Percentiles rank a stretch among this genome's conserved stretches.
Evolutionary conservation across 2,329 filamentous ascomycete genomes (phyloP).

Genomic region (Epichloe baconii): DNA sequence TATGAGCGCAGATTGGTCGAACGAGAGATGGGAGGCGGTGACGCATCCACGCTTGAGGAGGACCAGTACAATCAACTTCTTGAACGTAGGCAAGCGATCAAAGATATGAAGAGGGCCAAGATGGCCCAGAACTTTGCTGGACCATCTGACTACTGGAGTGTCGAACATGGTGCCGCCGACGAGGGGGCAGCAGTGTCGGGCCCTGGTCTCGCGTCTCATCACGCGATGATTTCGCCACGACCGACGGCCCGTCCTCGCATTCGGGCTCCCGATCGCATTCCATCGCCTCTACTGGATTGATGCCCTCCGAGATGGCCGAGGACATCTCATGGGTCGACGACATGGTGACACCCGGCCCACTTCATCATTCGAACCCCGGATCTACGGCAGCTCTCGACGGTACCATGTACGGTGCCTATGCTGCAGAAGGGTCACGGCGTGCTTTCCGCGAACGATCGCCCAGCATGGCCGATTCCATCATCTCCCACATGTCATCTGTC

Average conservation of each 20-base stretch:
- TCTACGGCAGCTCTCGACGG: slow-evolving; percentile 54
- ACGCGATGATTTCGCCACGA: slow-evolving; percentile 24
- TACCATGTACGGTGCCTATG: slow-evolving; percentile 63
- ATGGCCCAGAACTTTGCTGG: slow-evolving; percentile 36
- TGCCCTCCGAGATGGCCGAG: slow-evolving; percentile 22
- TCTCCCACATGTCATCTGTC: slow-evolving; percentile 55
- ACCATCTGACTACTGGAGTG: slow-evolving; percentile 63
- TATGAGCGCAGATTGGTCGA: slow-evolving; percentile 75
- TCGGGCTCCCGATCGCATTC: slow-evolving; percentile 32
- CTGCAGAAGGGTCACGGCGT: slow-evolving; percentile 45
- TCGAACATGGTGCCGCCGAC: slow-evolving; percentile 58
- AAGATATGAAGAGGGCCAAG: slow-evolving; percentile 43
- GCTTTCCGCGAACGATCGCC: slow-evolving; percentile 55
- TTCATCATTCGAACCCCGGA: slow-evolving; percentile 37
- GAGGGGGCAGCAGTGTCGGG: slow-evolving; percentile 30
- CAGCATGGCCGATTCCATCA: slow-evolving; percentile 67
- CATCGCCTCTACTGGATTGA: slow-evolving; percentile 22
- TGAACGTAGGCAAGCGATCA: slow-evolving; percentile 44
- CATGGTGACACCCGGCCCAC: slow-evolving; percentile 38
- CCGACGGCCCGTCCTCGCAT: slow-evolving; percentile 23
- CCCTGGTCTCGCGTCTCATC: slow-evolving; percentile 30
- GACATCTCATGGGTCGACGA: slow-evolving; percentile 33
- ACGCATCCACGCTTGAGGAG: slow-evolving; percentile 45
- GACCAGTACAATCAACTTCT: slow-evolving; percentile 46
- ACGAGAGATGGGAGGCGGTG: slow-evolving; percentile 50